Conservation (phyloP, 2,329 filamentous ascomycete species). For the Pseudogymnoascus sp. region DNA sequence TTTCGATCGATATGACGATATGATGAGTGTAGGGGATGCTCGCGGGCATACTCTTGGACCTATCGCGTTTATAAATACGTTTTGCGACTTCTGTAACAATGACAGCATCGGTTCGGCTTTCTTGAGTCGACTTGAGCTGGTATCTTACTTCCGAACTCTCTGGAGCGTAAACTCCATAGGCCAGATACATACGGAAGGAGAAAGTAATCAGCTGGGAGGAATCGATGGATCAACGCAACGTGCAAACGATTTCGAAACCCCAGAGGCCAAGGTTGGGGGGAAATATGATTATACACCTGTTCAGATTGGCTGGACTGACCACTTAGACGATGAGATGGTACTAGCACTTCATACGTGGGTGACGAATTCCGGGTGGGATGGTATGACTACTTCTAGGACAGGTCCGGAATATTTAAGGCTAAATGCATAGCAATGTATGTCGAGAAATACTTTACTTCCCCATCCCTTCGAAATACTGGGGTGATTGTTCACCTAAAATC, state of each 20-base stretch:
- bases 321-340: background rate
- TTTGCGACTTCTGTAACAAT: background rate
- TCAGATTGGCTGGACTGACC: background rate
- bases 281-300: background rate
- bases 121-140: background rate
- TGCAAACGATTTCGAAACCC: background rate
- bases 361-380: background rate
- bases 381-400: background rate
- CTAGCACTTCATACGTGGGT: background rate
- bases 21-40: background rate
- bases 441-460: too few species aligned
- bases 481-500: too few species aligned
- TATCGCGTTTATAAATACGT: background rate
- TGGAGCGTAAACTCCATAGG: background rate
- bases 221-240: background rate
- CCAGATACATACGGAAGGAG: background rate
- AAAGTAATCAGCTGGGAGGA: background rate
- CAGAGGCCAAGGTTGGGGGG: background rate
- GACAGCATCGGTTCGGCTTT: background rate
- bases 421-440: too few species aligned
- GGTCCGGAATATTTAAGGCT: too few species aligned
- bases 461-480: too few species aligned
- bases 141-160: background rate
- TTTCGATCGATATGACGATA: background rate
- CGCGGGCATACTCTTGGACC: background rate